phyloP scores from a whole-genome alignment of 148 eudicot genomes.

The Rhododendron simsii region DNA sequence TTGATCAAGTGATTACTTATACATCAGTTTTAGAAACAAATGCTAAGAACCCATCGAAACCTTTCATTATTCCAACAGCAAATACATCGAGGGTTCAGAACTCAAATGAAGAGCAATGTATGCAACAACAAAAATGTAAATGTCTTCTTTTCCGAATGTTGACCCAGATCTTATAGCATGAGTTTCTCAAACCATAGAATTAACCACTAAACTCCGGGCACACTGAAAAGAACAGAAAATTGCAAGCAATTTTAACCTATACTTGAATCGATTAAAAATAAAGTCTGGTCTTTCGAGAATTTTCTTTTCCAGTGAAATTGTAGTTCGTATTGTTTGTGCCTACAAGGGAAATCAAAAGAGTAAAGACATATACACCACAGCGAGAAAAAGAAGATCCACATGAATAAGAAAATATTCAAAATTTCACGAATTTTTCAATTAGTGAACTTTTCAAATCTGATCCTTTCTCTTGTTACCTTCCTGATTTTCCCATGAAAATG shows the following conservation, averaged over 20 bases:
- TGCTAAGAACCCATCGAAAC: neutral
- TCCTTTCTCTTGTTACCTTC: neutral
- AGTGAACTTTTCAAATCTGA: neutral
- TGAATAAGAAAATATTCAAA: neutral
- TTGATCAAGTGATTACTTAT: neutral
- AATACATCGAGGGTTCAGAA: neutral
- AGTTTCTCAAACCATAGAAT: neutral
- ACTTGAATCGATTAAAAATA: neutral
- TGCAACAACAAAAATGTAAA: neutral
- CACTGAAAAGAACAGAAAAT: neutral
- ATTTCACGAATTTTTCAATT: neutral
- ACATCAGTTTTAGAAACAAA: neutral
- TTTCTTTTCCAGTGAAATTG: neutral
- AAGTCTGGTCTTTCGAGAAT: neutral
- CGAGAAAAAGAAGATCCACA: neutral
- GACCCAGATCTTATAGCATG: neutral
- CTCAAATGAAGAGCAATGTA: neutral
- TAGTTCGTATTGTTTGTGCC: neutral
- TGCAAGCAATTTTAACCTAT: neutral
- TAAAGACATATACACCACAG: neutral
- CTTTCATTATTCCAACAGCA: neutral
- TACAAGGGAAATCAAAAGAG: neutral
- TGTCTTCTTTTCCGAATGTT: neutral
- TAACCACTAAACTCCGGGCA: neutral
- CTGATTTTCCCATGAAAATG: neutral